Base-by-base conservation (phyloP, 2,329 filamentous ascomycete species). In the Colletotrichum sansevieriae region DNA sequence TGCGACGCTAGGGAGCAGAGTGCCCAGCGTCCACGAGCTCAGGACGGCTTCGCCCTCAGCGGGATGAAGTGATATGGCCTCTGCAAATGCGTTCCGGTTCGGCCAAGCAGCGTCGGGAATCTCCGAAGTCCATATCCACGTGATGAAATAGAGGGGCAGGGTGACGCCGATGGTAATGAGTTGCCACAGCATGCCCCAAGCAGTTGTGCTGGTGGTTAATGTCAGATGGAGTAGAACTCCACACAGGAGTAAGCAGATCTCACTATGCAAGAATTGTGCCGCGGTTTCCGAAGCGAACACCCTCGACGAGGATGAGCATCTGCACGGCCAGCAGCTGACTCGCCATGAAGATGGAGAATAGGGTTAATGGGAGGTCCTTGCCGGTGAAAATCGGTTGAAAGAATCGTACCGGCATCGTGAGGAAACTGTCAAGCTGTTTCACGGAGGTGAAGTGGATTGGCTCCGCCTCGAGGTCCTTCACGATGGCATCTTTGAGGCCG, bases 101-200 rank as follows among this genome's bases (percentile, higher is more conserved):
- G 49, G 4, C 2, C 7, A 18, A 1, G 39, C 8, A 18, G 71
- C 43, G 11, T 51, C 57, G 12, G 68, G 65, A 10, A 73, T 58
- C 1, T 71, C 71, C 13, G 74, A 75, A 9, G 70, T 69, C 68
- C 65, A 73, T 29, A 74, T 49, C 33, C 71, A 72, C 22, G 71
- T 37, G 29, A 72, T 67, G 52, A 70, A 74, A 59, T 73, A 76
- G 15, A 74, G 22, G 3, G 74, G 73, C 5, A 74, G 44, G 3
- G 71, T 72, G 29, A 73, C 61, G 55, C 73, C 74, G 33, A 70
- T 59, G 46, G 74, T 73, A 2, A 74, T 62, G 29, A 60, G 65
- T 58, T 75, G 74, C 62, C 71, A 73, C 4, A 71, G 41, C 20
- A 71, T 29, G 2, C 74, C 74, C 74, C 74, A 75, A 2, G 71